These are phyloP conservation scores for Phytophthora macrochlamydospora DNA, from an alignment of 352 stramenopile genomes.

Conservation along the genomic window DNA sequence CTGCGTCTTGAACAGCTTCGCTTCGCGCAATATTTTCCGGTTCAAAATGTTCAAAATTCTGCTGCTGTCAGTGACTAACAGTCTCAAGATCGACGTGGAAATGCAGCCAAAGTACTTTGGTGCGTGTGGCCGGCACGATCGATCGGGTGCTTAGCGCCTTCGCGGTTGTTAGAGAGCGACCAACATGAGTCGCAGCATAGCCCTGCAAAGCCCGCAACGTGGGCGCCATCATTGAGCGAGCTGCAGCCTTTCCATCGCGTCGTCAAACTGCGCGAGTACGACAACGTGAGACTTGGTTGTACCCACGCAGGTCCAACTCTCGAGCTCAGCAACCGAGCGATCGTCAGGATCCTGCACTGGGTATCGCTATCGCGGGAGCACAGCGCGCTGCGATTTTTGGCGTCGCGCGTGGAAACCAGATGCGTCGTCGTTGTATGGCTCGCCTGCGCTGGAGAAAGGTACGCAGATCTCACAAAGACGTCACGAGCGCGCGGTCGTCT, in stretches of 20 bases:
- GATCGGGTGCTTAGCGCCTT: neutral
- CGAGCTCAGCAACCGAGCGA: neutral
- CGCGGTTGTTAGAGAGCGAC: neutral
- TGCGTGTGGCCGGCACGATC: no score
- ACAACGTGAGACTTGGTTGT: neutral
- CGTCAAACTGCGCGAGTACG: neutral
- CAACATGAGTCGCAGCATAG: neutral
- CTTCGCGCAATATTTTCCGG: no score
- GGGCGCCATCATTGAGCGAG: neutral
- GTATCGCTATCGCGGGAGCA: neutral
- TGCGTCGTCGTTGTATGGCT: neutral
- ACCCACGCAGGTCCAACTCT: constrained; percentile 1
- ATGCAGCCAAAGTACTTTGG: no score
- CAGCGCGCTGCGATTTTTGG: neutral
- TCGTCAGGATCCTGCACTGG: neutral
- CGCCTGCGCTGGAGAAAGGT: neutral
- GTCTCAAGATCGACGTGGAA: no score
- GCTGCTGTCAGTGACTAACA: no score
- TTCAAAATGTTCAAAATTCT: no score
- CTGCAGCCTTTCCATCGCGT: neutral
- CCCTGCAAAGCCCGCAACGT: neutral
- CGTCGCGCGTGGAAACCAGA: neutral
- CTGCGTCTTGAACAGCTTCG: no score
- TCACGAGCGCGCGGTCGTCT: neutral
- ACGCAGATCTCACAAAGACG: neutral